Evolutionary conservation across 352 stramenopile genomes (phyloP).

Genomic region (Phytophthora sansomeana): DNA sequence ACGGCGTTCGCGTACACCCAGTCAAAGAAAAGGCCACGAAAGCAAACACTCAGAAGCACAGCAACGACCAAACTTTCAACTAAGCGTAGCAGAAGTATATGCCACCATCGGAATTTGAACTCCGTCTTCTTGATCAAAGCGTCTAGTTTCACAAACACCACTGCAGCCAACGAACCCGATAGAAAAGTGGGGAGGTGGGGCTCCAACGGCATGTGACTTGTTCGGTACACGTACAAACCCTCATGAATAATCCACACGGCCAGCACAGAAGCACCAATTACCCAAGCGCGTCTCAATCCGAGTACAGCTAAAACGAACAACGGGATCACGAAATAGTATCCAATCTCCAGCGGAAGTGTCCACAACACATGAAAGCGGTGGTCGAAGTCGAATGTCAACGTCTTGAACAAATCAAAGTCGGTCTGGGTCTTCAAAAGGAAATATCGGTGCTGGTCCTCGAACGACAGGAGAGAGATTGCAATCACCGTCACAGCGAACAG

Average conservation of each 20-base stretch:
- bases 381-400: constrained; percentile 49
- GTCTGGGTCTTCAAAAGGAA: constrained; percentile 36
- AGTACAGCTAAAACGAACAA: constrained; percentile 43
- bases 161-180: constrained; percentile 45
- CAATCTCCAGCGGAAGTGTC: constrained; percentile 60
- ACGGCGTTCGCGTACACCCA: constrained; percentile 42
- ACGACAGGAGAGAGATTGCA: constrained; percentile 39
- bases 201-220: constrained; percentile 35
- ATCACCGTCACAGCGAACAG: constrained; percentile 47
- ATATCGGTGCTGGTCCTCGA: constrained; percentile 36
- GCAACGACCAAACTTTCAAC: constrained; percentile 29
- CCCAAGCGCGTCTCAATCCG: constrained; percentile 38
- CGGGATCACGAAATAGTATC: constrained; percentile 58
- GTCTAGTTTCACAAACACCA: constrained; percentile 45
- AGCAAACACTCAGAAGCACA: constrained; percentile 44
- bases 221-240: constrained; percentile 33
- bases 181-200: constrained; percentile 50
- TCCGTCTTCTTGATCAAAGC: constrained; percentile 19
- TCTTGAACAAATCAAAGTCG: constrained; percentile 46
- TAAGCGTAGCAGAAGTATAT: constrained; percentile 24
- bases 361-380: constrained; percentile 59
- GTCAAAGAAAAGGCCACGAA: constrained; percentile 47
- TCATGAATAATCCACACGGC: constrained; percentile 38
- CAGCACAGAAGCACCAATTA: constrained; percentile 28
- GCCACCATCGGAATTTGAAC: constrained; percentile 36